Base-by-base conservation (phyloP, 225 moss, liverwort and hornwort species). In the Asterella californica region DNA sequence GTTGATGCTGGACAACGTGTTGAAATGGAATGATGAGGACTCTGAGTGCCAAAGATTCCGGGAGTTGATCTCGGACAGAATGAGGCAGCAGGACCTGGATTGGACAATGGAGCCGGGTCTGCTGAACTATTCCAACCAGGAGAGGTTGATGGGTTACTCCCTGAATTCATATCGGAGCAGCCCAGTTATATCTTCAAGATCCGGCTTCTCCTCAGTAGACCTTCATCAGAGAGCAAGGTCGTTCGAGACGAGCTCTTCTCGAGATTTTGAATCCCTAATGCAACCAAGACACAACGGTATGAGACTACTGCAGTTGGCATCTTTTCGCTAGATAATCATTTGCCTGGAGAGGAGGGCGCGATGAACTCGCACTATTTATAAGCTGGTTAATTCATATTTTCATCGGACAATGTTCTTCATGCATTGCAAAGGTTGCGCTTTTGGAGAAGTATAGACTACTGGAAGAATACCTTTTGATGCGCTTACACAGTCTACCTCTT, bases 21-120 rank as follows among this genome's bases (percentile, higher is more conserved):
- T 84, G 71, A 69, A 72, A 64, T 84, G 84, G 84, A 37, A 67
- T 8, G 55, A 76, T 32, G 49, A 61, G 2, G 84, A 84, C 42
- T 17, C 33, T 0, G 80, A 76, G 30, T 80, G 80, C 38, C 76
- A 57, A 19, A 53, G 49, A 55, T 21, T 55, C 2, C 54, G 70
- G 8, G 46, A 63, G 14, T 45, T 45, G 45, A 65, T 65, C 27
- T 78, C 49, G 25, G 45, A 0, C 8, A 60, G 61, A 25, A 76
- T 42, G 12, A 60, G 36, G 12, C 61, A 76, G 24, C 36, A 37
- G 37, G 60, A 76, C 25, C 1, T 33, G 24, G 60, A 17, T 15
- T 30, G 54, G 33, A 32, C 21, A 10, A 34, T 22, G 21, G 55
- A 34, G 34, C 30, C 32, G 53, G 72, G 27, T 49, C 48, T 36